Conservation (phyloP, 805 yeast genomes). For the Ascoidea asiatica region DNA sequence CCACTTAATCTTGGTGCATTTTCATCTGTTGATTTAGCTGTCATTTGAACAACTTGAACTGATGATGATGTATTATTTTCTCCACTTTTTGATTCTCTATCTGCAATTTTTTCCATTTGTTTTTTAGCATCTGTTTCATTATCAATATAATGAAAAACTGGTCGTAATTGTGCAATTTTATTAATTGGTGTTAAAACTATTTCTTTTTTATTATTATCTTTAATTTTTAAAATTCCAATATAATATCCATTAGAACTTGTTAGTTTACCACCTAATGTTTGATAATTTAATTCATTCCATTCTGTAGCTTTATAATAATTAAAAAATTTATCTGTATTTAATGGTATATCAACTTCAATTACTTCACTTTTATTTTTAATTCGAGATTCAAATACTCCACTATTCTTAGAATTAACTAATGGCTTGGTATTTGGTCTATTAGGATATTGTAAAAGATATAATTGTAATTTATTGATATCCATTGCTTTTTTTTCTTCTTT, state of each 20-base stretch:
- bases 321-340: constrained; percentile 54
- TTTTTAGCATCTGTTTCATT: constrained; percentile 32
- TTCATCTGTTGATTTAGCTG: constrained; percentile 47
- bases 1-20: constrained; percentile 51
- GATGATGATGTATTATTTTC: constrained; percentile 8
- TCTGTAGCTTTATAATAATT: constrained; percentile 48
- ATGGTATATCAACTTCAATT: constrained; percentile 66
- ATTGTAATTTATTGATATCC: no score
- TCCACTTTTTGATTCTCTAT: constrained; percentile 21
- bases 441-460: constrained; percentile 46
- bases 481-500: no score
- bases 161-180: constrained; percentile 64
- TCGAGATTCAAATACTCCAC: constrained; percentile 29
- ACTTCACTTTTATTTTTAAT: constrained; percentile 50
- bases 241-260: constrained; percentile 38
- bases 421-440: constrained; percentile 36
- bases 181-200: constrained; percentile 54
- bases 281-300: constrained; percentile 51
- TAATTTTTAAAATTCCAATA: constrained; percentile 18
- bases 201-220: constrained; percentile 20
- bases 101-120: constrained; percentile 25
- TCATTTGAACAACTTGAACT: constrained; percentile 62
- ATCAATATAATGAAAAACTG: constrained; percentile 71
- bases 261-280: constrained; percentile 61
- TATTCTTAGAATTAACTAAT: constrained; percentile 20